phyloP scores from a whole-genome alignment of 2,329 filamentous ascomycete genomes.

The Claviceps sp. region DNA sequence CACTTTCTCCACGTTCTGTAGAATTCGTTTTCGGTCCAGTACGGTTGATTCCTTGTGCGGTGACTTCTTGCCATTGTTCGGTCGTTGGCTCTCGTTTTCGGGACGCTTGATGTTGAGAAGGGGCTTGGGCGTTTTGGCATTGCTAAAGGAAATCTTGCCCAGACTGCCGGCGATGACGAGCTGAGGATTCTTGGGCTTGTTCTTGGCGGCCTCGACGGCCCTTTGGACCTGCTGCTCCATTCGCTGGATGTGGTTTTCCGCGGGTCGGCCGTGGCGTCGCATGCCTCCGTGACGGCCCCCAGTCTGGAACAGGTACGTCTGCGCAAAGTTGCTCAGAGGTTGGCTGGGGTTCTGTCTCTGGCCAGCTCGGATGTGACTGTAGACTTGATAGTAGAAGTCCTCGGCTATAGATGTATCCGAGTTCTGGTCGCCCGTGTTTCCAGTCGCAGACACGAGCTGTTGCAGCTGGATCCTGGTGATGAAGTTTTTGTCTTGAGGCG shows the following conservation, averaged over 20 bases:
- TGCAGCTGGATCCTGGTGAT: constrained; percentile 96
- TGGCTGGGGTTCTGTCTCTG: constrained; percentile 85
- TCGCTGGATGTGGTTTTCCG: constrained; percentile 93
- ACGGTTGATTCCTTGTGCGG: constrained; percentile 24
- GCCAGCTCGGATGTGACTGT: constrained; percentile 82
- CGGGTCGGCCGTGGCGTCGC: constrained; percentile 64
- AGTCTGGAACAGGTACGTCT: constrained; percentile 94
- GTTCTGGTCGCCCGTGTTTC: constrained; percentile 67
- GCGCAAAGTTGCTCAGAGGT: constrained; percentile 88
- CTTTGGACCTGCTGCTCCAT: constrained; percentile 99
- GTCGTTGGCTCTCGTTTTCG: constrained; percentile 49
- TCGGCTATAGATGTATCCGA: constrained; percentile 72
- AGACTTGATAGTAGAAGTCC: constrained; percentile 98
- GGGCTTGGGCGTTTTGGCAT: constrained; percentile 92
- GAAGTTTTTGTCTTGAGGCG: constrained; percentile 98
- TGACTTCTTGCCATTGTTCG: constrained; percentile 33
- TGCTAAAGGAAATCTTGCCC: constrained; percentile 98
- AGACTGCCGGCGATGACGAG: constrained; percentile 91
- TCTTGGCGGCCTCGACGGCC: constrained; percentile 92
- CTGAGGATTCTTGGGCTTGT: constrained; percentile 94
- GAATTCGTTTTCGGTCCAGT: constrained; percentile 67
- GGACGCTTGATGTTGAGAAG: constrained; percentile 87
- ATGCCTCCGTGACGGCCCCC: constrained; percentile 66
- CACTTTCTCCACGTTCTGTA: constrained; percentile 78
- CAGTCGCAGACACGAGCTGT: constrained; percentile 85